Evolutionary conservation across 805 yeast species (phyloP).

Genomic region (Suhomyces emberorum): DNA sequence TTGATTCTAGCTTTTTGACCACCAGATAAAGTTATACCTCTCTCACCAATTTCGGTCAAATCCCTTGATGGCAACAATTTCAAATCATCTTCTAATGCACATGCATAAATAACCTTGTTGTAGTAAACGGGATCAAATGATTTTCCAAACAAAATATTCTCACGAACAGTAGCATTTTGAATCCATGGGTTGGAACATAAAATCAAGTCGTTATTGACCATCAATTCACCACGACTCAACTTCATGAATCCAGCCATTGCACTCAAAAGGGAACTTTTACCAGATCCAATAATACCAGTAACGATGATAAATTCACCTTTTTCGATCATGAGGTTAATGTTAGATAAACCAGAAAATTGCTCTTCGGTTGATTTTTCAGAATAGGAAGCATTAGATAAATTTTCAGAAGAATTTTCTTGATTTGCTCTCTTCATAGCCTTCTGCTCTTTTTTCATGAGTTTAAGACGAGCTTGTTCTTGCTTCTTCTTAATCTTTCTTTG

Average conservation of each 20-base stretch:
- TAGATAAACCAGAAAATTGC: conserved; percentile 29
- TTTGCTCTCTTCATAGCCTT: conserved; percentile 7
- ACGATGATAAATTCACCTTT: conserved; percentile 38
- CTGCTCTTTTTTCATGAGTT: conserved; percentile 10
- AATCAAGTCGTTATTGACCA: conserved; percentile 27
- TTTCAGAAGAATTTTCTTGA: conserved; percentile 3
- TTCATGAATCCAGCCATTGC: conserved; percentile 43
- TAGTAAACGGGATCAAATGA: conserved; percentile 28
- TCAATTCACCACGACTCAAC: conserved; percentile 24
- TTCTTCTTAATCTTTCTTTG: conserved; percentile 12
- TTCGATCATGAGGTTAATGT: conserved; percentile 29
- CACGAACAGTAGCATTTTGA: conserved; percentile 40
- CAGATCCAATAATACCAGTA: conserved; percentile 44
- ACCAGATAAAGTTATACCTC: conserved; percentile 44
- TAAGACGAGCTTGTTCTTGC: conserved; percentile 9
- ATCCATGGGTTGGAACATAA: conserved; percentile 42
- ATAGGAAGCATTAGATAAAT: background rate
- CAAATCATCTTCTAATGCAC: conserved; percentile 41
- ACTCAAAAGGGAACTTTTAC: conserved; percentile 39
- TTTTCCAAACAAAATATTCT: conserved; percentile 38
- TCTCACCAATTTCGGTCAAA: conserved; percentile 43
- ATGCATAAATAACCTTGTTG: conserved; percentile 29
- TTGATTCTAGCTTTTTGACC: conserved; percentile 46
- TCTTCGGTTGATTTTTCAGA: conserved; percentile 1
- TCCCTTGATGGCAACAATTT: conserved; percentile 34